Evolutionary conservation across 208 protist species (phyloP).

Genomic region (Trichomonas gallinae): DNA sequence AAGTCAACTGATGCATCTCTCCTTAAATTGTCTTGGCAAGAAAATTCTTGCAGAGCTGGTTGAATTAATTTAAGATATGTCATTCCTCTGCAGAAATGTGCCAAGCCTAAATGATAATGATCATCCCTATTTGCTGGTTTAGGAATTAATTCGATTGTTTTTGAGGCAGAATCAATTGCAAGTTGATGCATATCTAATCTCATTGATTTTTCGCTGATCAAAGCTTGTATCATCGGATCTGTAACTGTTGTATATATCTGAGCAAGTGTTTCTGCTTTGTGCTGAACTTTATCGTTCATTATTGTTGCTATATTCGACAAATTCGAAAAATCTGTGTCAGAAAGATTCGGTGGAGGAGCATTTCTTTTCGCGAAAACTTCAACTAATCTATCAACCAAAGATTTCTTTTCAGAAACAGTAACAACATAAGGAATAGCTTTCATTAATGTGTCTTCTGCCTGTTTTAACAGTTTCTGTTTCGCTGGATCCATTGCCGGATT

Average conservation of each 20-base stretch:
- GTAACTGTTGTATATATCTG: not conserved
- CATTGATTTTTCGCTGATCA: not conserved
- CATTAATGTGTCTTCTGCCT: not conserved
- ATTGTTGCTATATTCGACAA: not conserved
- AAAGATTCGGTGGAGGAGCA: not conserved
- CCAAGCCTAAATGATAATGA: not conserved
- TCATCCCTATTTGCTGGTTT: not conserved
- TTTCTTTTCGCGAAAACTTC: not conserved
- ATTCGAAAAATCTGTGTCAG: not conserved
- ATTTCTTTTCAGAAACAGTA: not conserved
- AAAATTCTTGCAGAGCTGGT: not conserved
- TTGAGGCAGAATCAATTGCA: not conserved
- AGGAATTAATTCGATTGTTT: not conserved
- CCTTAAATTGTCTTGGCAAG: not conserved
- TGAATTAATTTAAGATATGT: not conserved
- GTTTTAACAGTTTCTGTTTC: constrained; percentile 5
- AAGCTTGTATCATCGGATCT: not conserved
- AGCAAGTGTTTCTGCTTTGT: not conserved
- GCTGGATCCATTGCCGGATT: not conserved
- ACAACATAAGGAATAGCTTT: not conserved
- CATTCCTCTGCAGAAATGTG: not conserved
- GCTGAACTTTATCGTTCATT: constrained; percentile 18
- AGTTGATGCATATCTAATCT: constrained; percentile 11
- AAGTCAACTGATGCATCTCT: not conserved
- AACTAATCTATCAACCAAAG: not conserved